Percentiles rank a stretch among this genome's conserved stretches.
Evolutionary conservation across 164 flowering plant species (phyloP).

Genomic region (Saururus chinensis): DNA sequence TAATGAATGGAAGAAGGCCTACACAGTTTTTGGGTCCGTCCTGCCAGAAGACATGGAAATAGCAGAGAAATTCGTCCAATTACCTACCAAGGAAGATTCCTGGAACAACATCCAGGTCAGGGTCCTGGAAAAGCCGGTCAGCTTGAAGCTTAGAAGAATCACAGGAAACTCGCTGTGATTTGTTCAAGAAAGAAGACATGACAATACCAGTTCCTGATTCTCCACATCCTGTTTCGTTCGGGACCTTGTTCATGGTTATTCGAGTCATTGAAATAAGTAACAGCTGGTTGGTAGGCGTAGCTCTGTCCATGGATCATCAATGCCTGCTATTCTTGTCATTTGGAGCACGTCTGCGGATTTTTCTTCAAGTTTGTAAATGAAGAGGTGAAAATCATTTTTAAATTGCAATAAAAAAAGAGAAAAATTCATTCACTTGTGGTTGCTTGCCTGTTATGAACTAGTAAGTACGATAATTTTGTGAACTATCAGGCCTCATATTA

Average conservation of each 20-base stretch:
- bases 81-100: slow-evolving; percentile 50
- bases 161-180: slow-evolving; percentile 3
- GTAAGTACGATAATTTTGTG: too few relatives aligned
- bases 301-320: not conserved
- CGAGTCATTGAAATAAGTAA: too few relatives aligned
- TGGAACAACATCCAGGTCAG: slow-evolving; percentile 67
- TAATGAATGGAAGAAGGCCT: slow-evolving; percentile 60
- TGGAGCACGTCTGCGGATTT: not conserved
- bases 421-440: too few relatives aligned
- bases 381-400: not conserved
- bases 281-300: not conserved
- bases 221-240: too few relatives aligned
- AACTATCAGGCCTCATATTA: too few relatives aligned
- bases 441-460: too few relatives aligned
- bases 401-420: too few relatives aligned
- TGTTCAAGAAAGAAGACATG: not conserved
- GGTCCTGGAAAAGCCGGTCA: slow-evolving; percentile 55
- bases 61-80: slow-evolving; percentile 61
- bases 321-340: not conserved
- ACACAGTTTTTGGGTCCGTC: slow-evolving; percentile 78
- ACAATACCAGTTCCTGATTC: too few relatives aligned
- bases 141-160: slow-evolving; percentile 38
- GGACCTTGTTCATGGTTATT: too few relatives aligned
- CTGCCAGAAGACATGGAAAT: slow-evolving; percentile 80
- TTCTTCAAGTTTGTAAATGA: not conserved